Base-by-base conservation (phyloP, 176 grass and related monocot genomes). In the Stipa capillata region DNA sequence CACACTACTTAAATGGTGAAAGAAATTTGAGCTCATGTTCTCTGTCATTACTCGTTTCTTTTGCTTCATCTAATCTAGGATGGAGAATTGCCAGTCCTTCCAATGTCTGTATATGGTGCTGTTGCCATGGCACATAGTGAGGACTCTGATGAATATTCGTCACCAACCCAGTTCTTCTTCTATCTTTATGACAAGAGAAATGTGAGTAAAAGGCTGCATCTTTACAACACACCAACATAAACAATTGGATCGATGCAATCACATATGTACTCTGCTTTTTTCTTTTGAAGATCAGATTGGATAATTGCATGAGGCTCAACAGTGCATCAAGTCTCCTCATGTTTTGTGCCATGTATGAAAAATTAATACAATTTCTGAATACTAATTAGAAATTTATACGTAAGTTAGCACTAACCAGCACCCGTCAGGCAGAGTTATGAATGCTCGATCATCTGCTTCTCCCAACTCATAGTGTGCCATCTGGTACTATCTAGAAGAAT, bases 181-280 rank as follows among this genome's bases (percentile, higher is more conserved):
- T 97, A 94, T 87, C 91, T 97, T 24, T 97, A 97, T 89, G 95
- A 97, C 68, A 97, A 97, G 76, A 94, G 95, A 92, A 94, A 92
- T 45, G 95, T 97, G 35, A 90, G 94, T 90, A 64, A 74, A 81
- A 17, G 13, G 16, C 5, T 32, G 47, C n/a, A n/a, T 45, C 23
- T 62, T 48, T 64, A 65, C 0, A 55, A 67, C 4, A 15, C 49
- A 62, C 10, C 14, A 2, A 58, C 29, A 59, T 69, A 75, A 28
- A 18, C 5, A 65, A 41, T n/a, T 3, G 0, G 27, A 17, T 57
- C 27, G 23, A 18, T 2, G 4, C 4, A 41, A 28, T 41, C 7
- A 55, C 18, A 58, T 45, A 64, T 15, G 61, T 43, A 2, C 5
- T 43, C 33, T 14, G 17, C n/a, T n/a, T n/a, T n/a, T n/a, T n/a